phyloP scores from a whole-genome alignment of 257 asterid genomes.

The Scutellaria barbata region DNA sequence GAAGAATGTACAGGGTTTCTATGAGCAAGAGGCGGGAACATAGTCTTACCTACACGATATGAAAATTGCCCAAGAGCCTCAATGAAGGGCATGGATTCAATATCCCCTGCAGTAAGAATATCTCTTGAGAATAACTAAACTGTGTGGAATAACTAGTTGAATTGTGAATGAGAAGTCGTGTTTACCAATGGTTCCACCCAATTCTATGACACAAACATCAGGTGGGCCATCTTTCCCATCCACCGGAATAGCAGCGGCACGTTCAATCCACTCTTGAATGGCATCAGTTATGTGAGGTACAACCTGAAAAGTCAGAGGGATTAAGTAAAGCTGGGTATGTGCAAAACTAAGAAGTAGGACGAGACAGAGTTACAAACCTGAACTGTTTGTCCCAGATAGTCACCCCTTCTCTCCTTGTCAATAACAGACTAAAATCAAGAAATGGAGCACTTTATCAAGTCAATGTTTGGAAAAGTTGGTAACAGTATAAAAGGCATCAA shows the following conservation, averaged over 20 bases:
- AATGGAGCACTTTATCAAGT: slow-evolving; percentile 30
- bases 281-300: slow-evolving; percentile 89
- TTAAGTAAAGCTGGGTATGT: slow-evolving; percentile 24
- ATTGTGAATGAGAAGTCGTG: slow-evolving; percentile 7
- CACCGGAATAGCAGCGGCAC: slow-evolving; percentile 71
- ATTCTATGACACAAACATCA: slow-evolving; percentile 82
- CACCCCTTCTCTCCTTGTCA: slow-evolving; percentile 81
- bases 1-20: slow-evolving; percentile 1
- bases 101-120: slow-evolving; percentile 67
- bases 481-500: slow-evolving; percentile 17
- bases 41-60: slow-evolving; percentile 76
- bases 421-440: slow-evolving; percentile 56
- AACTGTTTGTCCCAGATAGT: slow-evolving; percentile 75
- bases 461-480: slow-evolving; percentile 9
- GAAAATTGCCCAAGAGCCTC: slow-evolving; percentile 97
- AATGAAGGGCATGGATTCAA: slow-evolving; percentile 92
- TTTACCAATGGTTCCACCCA: slow-evolving; percentile 87
- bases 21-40: slow-evolving; percentile 15
- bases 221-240: slow-evolving; percentile 83
- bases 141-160: not conserved
- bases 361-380: slow-evolving; percentile 50
- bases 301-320: slow-evolving; percentile 51
- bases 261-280: slow-evolving; percentile 86
- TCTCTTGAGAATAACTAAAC: slow-evolving; percentile 8
- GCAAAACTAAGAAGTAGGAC: slow-evolving; percentile 19